Base-by-base conservation (phyloP, 1,284 basidiomycete genomes). In the Naganishia liquefaciens region DNA sequence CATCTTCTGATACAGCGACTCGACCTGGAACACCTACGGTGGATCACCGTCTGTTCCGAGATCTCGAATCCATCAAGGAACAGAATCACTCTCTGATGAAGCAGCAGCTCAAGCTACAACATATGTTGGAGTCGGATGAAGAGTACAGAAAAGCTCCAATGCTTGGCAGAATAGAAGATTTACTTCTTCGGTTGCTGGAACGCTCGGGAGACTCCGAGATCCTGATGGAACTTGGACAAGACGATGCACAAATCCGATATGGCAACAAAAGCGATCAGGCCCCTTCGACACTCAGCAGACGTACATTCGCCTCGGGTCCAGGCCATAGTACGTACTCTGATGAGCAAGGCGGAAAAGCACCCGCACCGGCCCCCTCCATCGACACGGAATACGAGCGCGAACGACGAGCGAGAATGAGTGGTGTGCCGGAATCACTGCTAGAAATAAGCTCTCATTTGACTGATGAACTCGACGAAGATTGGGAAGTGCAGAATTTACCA, bases 401-500 rank as follows among this genome's bases (percentile, higher is more conserved):
- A 11, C 43, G 25, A 43, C 44, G 30, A 27, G 55, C 57, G 10
- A 40, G 55, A 25, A 57, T 51, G 74, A 47, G 64, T 27, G 52
- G 44, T 10, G 39, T 67, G 0, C 46, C 65, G 13, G 51, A 61
- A 17, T 66, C 68, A 3, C 30, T 66, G 11, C 52, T 63, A 7
- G 54, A 44, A 7, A 44, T 50, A 7, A 66, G 62, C 19, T 40
- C 65, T n/a, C 52, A 46, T 19, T 39, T 62, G 37, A 43, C 54
- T 3, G 62, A 52, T 6, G 53, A 64, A 50, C 43, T 68, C 7
- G 63, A 65, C 25, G 67, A 68, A 47, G 73, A 75, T 5, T 74
- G 71, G 55, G 74, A 71, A 10, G 67, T 77, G 50, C 62, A 68
- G 19, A 72, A 74, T 61, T 68, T 79, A 1, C 77, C 77, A 5